Evolutionary conservation across 495 filamentous ascomycete genomes (phyloP), one percentile per base, ranked within the genome.

Genomic region (Clavariopsis aquatica): DNA sequence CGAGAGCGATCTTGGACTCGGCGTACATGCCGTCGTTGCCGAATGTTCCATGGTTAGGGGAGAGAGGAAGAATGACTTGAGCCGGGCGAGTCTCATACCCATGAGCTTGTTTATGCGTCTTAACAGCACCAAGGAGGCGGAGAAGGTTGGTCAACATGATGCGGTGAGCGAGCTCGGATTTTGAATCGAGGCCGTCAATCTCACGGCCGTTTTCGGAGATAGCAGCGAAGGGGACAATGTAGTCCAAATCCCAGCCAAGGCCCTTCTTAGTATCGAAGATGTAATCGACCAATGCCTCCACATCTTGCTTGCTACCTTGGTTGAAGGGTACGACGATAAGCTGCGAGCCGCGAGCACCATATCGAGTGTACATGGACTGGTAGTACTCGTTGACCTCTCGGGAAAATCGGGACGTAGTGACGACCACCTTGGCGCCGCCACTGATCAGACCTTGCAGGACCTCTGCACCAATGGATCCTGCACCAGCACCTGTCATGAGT

Each of bases 131-230:
- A 56, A 99, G 83, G 47, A 99, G 86, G 53, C 94, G 88, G 55
- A 98, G 82, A 1, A 98, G 81, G 73, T 99, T 99, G 62, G 94
- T 99, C 77, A 99, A 81, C 94, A 99, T 99, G 78, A 99, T 96
- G 58, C 94, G 91, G 75, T 98, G 95, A 64, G 95, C 95, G 64
- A 98, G 86, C 80, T 99, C 94, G 1, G 95, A 98, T 78, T 96
- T 96, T 60, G 92, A 96, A 79, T 99, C 94, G 65, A 99, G 91
- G 66, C 86, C 88, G 72, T 98, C 94, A 64, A 99, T 97, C 78
- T 99, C 93, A 64, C 95, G 94, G 46, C 94, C 94, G 71, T 96
- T 96, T 78, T 97, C 93, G 1, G 95, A 89, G 60, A 99, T 98
- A 64, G 94, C 94, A 60, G 94, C 94, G 75, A 99, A 99, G 13